Evolutionary conservation across 1,139 yeast genomes (phyloP).

Genomic region (Suhomyces chickasaworum): DNA sequence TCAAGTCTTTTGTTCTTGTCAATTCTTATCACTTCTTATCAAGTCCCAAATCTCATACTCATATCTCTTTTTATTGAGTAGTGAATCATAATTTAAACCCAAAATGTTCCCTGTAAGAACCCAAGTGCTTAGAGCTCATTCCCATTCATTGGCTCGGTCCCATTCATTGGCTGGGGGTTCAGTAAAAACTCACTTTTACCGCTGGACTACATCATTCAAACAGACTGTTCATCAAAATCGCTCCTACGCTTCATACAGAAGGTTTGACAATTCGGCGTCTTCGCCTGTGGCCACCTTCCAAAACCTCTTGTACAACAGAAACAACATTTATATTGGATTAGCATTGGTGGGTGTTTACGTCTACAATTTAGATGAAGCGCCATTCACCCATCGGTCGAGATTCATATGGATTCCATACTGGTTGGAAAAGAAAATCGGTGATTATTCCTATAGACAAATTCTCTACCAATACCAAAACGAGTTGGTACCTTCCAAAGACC

Average conservation of each 20-base stretch:
- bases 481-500: constrained; percentile 56
- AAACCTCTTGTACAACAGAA: constrained; percentile 14
- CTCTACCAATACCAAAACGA: constrained; percentile 47
- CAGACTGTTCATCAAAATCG: not conserved
- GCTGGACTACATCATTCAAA: not conserved
- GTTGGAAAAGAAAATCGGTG: constrained; percentile 69
- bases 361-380: constrained; percentile 76
- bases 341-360: constrained; percentile 48
- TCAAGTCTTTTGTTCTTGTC: too few species aligned
- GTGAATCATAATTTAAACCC: too few species aligned
- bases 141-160: not conserved
- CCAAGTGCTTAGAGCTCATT: not conserved
- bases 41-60: not conserved
- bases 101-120: not conserved
- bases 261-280: constrained; percentile 14
- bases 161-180: not conserved
- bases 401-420: constrained; percentile 73
- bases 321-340: constrained; percentile 14
- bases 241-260: constrained; percentile 16
- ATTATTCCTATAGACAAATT: constrained; percentile 63
- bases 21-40: too few species aligned
- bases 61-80: too few species aligned
- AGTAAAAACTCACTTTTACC: not conserved
- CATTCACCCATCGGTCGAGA: constrained; percentile 73
- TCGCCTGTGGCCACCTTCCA: constrained; percentile 4